Evolutionary conservation across 108 stramenopile species (phyloP).

Genomic region (Discostella stelligeroides): DNA sequence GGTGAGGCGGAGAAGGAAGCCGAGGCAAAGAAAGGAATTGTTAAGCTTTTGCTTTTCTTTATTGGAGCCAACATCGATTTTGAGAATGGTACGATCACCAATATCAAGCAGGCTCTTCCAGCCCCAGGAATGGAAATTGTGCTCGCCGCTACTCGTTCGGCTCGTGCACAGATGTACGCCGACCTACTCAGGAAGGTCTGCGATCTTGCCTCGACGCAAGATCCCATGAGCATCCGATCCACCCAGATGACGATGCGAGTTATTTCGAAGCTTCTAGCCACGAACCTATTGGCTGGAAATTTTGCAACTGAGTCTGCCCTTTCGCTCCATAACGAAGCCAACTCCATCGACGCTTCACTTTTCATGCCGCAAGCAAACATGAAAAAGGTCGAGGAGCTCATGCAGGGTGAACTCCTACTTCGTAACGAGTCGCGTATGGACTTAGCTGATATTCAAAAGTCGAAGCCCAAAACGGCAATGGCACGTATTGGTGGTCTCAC

Average conservation of each 20-base stretch:
- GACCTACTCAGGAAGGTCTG: no score
- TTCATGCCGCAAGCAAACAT: neutral
- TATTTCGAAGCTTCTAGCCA: neutral
- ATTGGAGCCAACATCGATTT: neutral
- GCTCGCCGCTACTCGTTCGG: neutral
- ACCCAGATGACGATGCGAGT: neutral
- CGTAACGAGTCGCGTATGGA: neutral
- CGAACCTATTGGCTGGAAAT: neutral
- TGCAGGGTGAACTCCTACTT: no score
- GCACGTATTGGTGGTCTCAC: neutral
- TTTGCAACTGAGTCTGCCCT: neutral
- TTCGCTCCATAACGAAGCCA: no score
- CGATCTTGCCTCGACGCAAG: no score
- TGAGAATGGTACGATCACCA: neutral
- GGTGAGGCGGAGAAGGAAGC: neutral
- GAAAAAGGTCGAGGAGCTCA: neutral
- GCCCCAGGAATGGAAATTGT: neutral
- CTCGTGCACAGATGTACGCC: neutral
- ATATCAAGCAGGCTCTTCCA: neutral
- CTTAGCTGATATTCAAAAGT: neutral
- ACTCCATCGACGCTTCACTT: neutral
- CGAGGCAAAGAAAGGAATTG: neutral
- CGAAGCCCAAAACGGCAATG: neutral
- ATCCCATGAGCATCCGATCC: no score
- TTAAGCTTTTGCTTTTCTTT: neutral